These are phyloP conservation scores for Plasmodium knowlesi DNA, from an alignment of 169 alveolate genomes.

Conservation along the genomic window DNA sequence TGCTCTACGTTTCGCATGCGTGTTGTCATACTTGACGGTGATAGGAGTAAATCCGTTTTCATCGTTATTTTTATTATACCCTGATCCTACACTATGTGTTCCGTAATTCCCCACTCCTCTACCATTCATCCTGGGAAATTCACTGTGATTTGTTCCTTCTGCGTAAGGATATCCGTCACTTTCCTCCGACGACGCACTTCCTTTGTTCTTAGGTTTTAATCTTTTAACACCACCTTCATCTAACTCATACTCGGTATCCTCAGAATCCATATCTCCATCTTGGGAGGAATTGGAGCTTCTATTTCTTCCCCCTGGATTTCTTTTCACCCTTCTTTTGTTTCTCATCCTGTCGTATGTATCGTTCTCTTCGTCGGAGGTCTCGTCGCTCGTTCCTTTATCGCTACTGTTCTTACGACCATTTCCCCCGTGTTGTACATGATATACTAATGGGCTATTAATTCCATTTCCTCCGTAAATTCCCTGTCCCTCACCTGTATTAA, in stretches of 20 bases:
- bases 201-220: not conserved
- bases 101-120: not conserved
- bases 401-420: not conserved
- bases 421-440: conserved; percentile 21
- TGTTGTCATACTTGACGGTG: not conserved
- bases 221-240: not conserved
- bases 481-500: conserved; percentile 1
- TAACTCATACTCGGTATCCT: conserved; percentile 19
- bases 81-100: not conserved
- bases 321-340: conserved; percentile 13
- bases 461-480: not conserved
- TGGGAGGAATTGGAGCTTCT: not conserved
- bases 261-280: not conserved
- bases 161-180: not conserved
- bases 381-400: not conserved
- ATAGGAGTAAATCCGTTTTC: not conserved
- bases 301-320: not conserved
- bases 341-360: not conserved
- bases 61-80: not conserved
- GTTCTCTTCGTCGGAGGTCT: not conserved
- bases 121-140: not conserved
- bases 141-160: not conserved
- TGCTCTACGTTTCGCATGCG: conserved; percentile 9
- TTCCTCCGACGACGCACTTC: not conserved
- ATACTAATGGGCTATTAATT: not conserved